Evolutionary conservation across 1,284 basidiomycete genomes (phyloP).

Genomic region (Ustanciosporium gigantosporum): DNA sequence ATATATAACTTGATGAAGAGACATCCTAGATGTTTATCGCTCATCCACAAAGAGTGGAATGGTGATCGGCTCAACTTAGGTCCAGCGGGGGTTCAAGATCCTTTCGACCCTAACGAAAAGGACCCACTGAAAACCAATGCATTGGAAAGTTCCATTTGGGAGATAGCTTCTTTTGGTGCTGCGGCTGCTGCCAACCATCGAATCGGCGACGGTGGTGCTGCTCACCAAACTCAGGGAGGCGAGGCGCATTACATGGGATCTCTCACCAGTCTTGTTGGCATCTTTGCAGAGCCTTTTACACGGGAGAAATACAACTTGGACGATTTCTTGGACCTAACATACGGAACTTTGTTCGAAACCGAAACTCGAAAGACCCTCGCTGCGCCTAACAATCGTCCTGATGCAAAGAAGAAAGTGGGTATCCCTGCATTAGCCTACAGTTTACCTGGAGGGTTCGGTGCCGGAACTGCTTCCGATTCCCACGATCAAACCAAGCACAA

Average conservation of each 20-base stretch:
- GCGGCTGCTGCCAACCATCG: constrained; percentile 14
- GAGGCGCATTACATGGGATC: constrained; percentile 80
- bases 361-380: constrained; percentile 75
- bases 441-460: constrained; percentile 30
- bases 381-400: not conserved
- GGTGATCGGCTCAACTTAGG: constrained; percentile 52
- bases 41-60: constrained; percentile 73
- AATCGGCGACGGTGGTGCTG: constrained; percentile 10
- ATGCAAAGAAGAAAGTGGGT: not conserved
- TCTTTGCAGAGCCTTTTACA: constrained; percentile 89
- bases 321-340: constrained; percentile 96
- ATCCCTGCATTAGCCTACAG: constrained; percentile 19
- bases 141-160: constrained; percentile 87
- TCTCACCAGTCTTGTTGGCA: constrained; percentile 79
- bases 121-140: constrained; percentile 80
- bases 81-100: constrained; percentile 42
- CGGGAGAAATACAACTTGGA: constrained; percentile 87
- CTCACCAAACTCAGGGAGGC: constrained; percentile 34
- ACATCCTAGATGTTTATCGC: constrained; percentile 86
- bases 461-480: constrained; percentile 16
- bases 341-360: constrained; percentile 86
- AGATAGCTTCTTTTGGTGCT: constrained; percentile 73
- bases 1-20: constrained; percentile 91
- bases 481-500: constrained; percentile 6
- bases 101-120: constrained; percentile 71